These are phyloP conservation scores for Penicillium roqueforti DNA, from an alignment of 495 filamentous ascomycete species.

Conservation along the genomic window DNA sequence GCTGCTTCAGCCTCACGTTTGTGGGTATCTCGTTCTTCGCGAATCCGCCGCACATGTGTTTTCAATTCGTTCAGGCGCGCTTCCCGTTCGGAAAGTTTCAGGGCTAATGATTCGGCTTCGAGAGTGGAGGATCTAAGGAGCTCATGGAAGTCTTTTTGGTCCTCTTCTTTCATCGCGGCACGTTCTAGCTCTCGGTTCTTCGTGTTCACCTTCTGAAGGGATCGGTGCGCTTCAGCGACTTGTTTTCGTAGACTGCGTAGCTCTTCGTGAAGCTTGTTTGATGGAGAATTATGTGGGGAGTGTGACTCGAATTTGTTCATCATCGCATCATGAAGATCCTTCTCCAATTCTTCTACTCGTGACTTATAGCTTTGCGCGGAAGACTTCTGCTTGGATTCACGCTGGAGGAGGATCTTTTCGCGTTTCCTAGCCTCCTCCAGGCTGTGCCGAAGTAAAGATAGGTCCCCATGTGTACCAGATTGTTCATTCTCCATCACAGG, in stretches of 20 bases:
- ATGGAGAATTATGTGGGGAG: conserved; percentile 50
- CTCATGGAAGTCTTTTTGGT: conserved; percentile 63
- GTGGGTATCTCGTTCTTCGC: conserved; percentile 54
- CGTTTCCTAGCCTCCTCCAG: conserved; percentile 60
- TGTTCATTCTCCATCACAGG: conserved; percentile 30
- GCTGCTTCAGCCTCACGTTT: conserved; percentile 46
- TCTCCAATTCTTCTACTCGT: conserved; percentile 54
- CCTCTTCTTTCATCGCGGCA: conserved; percentile 48
- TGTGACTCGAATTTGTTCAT: conserved; percentile 46
- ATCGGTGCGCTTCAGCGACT: conserved; percentile 57
- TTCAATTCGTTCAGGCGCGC: conserved; percentile 53
- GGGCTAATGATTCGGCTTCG: conserved; percentile 58
- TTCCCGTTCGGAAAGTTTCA: conserved; percentile 53
- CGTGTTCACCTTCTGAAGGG: conserved; percentile 52
- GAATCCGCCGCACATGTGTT: conserved; percentile 50
- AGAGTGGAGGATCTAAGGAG: conserved; percentile 62
- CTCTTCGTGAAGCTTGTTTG: conserved; percentile 55
- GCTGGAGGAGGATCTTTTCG: conserved; percentile 58
- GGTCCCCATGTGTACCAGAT: conserved; percentile 49
- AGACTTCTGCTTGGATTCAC: conserved; percentile 57
- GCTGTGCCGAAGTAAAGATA: conserved; percentile 55
- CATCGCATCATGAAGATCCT: conserved; percentile 50
- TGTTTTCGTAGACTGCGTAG: conserved; percentile 58
- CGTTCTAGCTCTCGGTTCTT: conserved; percentile 49
- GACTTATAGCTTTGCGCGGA: conserved; percentile 51